Conservation (phyloP, 139 green algal species). For the Micractinium conductrix region DNA sequence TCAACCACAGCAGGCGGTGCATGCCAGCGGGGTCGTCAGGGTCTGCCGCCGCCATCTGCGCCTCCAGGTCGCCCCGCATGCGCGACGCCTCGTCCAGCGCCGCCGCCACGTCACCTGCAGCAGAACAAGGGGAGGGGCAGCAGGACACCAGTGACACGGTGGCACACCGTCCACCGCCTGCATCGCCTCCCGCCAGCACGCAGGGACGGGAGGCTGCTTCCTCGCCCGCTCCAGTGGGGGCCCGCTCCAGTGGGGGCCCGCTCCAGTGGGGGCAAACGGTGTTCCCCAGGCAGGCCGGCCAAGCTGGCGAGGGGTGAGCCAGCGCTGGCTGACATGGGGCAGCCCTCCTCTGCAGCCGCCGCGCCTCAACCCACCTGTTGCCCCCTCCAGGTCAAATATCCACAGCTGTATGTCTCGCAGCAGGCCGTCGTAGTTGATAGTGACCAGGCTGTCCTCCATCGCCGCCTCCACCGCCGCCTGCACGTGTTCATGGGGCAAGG, state of each 20-base stretch:
- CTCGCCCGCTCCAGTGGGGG: too few species aligned
- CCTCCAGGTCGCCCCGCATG: neutral
- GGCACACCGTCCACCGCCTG: too few species aligned
- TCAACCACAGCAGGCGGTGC: constrained; percentile 27
- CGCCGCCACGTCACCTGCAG: constrained; percentile 4
- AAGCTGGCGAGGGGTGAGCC: too few species aligned
- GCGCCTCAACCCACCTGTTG: constrained; percentile 25
- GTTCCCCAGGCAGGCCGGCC: too few species aligned
- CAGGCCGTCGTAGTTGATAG: constrained; percentile 44
- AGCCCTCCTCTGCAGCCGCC: too few species aligned
- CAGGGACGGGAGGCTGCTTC: neutral
- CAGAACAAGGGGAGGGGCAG: neutral
- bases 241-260: too few species aligned
- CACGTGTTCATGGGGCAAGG: too few species aligned
- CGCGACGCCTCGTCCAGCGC: constrained; percentile 21
- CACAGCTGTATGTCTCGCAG: constrained; percentile 50
- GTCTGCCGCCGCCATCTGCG: constrained; percentile 2
- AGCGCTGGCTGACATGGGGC: too few species aligned
- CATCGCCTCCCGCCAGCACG: too few species aligned
- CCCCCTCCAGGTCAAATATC: constrained; percentile 36
- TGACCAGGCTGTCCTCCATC: constrained; percentile 25
- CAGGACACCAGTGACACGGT: too few species aligned
- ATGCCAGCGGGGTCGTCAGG: constrained; percentile 14
- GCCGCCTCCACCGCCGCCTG: constrained; percentile 28
- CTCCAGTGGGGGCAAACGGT: too few species aligned